Conservation (phyloP, 345 rosid species). For the Melaleuca alternifolia region DNA sequence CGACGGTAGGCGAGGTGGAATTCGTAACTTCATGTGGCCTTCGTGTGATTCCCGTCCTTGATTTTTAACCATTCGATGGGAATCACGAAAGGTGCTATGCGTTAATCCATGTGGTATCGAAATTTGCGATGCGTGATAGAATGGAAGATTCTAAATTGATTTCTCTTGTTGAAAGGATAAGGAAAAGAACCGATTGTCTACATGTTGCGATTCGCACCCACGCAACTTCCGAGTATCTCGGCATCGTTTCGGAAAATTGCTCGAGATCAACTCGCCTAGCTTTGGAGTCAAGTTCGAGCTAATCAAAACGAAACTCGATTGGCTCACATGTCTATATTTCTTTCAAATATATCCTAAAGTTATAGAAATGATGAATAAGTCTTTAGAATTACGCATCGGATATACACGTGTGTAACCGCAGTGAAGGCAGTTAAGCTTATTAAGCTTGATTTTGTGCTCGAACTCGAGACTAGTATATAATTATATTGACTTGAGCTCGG, state of each 20-base stretch:
- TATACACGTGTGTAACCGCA: fast-evolving
- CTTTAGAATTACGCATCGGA: background rate
- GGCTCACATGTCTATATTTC: background rate
- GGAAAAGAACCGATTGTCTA: background rate
- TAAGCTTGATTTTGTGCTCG: background rate
- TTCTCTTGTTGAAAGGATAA: fast-evolving
- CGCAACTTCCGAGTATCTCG: background rate
- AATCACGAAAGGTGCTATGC: background rate
- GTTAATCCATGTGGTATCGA: background rate
- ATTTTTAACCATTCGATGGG: background rate
- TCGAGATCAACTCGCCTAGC: background rate
- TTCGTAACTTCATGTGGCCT: background rate
- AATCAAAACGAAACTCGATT: fast-evolving
- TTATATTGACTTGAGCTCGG: background rate
- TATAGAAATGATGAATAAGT: background rate
- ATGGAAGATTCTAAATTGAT: background rate
- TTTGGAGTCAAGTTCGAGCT: background rate
- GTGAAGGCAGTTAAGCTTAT: background rate
- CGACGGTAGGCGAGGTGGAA: too few species aligned
- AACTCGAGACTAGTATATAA: background rate
- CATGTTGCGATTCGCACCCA: background rate
- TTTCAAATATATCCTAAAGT: background rate
- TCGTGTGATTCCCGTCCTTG: background rate
- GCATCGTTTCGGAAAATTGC: fast-evolving
- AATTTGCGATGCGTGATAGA: background rate